Evolutionary conservation across 2,329 filamentous ascomycete species (phyloP), one percentile per base, ranked within the genome.

Genomic region (Penicillium verrucosum): DNA sequence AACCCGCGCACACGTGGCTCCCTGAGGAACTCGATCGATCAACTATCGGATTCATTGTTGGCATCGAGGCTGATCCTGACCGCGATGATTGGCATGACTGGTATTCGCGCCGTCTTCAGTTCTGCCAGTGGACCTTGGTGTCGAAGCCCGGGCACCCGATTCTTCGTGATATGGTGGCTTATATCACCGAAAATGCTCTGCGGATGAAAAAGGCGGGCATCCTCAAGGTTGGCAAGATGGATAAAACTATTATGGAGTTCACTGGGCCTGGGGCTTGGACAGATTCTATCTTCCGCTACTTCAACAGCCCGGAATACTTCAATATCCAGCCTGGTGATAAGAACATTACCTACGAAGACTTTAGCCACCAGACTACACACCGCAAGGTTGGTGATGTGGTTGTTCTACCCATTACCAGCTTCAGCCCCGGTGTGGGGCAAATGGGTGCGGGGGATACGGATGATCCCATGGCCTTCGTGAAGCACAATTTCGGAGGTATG

Each of bases 81-180:
- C 85, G 94, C 46, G 84, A 85, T 4, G 94, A 99, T 73, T 99
- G 94, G 94, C 83, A 85, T 36, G 81, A 96, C 1, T 97, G 93
- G 94, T 99, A 97, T 79, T 94, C 91, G 61, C 89, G 94, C 58
- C 85, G 93, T 61, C 92, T 99, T 59, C 94, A 97, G 73, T 97
- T 99, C 76, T 99, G 94, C 77, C 94, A 99, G 74, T 99, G 94
- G 94, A 99, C 94, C 1, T 97, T 99, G 61, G 93, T 97, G 75
- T 81, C 89, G 56, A 99, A 99, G 75, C 89, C 93, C 0, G 94
- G 94, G 11, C 94, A 99, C 72, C 94, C 94, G 0, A 86, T 96
- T 12, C 82, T 99, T 57, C 86, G 92, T 60, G 90, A 97, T 59
- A 85, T 96, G 59, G 91, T 99, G 32, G 82, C 89, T 14, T 88